Evolutionary conservation across 441 rosid genomes (phyloP).

Genomic region (Populus tomentosa): DNA sequence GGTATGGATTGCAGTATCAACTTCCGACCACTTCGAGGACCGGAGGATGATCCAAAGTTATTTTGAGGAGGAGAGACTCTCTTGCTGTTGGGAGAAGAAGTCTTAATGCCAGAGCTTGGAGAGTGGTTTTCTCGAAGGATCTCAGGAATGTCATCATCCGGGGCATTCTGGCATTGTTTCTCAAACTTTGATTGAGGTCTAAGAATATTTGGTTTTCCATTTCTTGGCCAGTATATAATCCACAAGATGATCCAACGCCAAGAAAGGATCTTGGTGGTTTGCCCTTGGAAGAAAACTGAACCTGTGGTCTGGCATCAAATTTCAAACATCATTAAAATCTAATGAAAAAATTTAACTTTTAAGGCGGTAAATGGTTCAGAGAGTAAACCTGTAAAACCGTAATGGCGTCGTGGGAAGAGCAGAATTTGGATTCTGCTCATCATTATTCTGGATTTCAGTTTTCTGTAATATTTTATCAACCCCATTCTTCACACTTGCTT

Average conservation of each 20-base stretch:
- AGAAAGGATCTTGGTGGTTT: conserved; percentile 68
- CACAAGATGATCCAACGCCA: conserved; percentile 55
- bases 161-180: conserved; percentile 37
- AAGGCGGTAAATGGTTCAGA: conserved; percentile 3
- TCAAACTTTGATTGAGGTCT: conserved; percentile 43
- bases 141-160: conserved; percentile 66
- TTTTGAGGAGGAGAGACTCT: conserved; percentile 86
- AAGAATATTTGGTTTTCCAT: conserved; percentile 43
- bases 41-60: conserved; percentile 56
- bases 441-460: conserved; percentile 39
- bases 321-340: conserved; percentile 1
- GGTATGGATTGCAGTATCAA: conserved; percentile 87
- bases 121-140: conserved; percentile 45
- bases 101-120: conserved; percentile 43
- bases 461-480: conserved; percentile 36
- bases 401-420: conserved; percentile 67
- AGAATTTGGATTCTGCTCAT: conserved; percentile 55
- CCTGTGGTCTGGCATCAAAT: conserved; percentile 48
- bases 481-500: conserved; percentile 41
- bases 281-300: conserved; percentile 55
- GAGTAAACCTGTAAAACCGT: conserved; percentile 53
- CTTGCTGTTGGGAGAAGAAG: conserved; percentile 88
- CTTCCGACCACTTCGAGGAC: conserved; percentile 66
- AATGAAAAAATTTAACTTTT: conserved; percentile 8
- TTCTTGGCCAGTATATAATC: conserved; percentile 26